Conservation (phyloP, 2,329 filamentous ascomycete species). For the Ophiobolus disseminans region DNA sequence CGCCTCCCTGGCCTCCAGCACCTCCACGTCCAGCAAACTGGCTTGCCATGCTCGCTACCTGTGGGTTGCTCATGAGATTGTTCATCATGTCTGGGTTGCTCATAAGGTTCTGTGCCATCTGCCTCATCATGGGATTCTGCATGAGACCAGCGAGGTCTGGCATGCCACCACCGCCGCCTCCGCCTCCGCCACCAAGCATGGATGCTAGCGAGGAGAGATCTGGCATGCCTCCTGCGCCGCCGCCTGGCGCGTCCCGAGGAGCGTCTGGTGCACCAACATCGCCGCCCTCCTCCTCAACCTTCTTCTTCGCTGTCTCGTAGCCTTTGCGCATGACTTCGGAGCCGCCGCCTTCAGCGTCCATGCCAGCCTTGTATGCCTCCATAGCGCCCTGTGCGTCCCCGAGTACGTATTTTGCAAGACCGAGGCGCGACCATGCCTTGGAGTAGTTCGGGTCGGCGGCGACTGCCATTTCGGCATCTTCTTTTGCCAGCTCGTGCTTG, state of each 20-base stretch:
- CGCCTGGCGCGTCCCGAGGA: conserved; percentile 49
- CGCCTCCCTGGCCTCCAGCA: conserved; percentile 52
- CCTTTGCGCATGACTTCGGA: conserved; percentile 98
- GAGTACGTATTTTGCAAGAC: conserved; percentile 88
- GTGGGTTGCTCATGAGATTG: conserved; percentile 94
- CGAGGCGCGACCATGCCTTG: conserved; percentile 94
- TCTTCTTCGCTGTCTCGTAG: conserved; percentile 88
- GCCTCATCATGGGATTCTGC: conserved; percentile 94
- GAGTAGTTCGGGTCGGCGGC: conserved; percentile 90
- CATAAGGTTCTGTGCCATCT: conserved; percentile 97
- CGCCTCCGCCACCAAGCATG: conserved; percentile 58
- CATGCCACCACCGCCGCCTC: conserved; percentile 76
- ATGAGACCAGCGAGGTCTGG: conserved; percentile 72
- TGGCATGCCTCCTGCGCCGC: conserved; percentile 77
- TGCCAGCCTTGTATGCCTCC: conserved; percentile 92
- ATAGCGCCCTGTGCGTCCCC: conserved; percentile 90
- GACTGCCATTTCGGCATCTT: conserved; percentile 90
- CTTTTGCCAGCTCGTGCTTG: conserved; percentile 82
- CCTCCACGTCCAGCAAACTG: conserved; percentile 67
- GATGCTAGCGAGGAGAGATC: conserved; percentile 75
- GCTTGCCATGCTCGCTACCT: conserved; percentile 84
- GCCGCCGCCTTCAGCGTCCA: conserved; percentile 92
- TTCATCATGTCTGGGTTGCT: conserved; percentile 91
- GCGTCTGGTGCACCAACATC: conserved; percentile 58
- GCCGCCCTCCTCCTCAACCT: conserved; percentile 78